Evolutionary conservation across 441 rosid genomes (phyloP), one percentile per base, ranked within the genome.

Genomic region (Bruguiera hainesii): DNA sequence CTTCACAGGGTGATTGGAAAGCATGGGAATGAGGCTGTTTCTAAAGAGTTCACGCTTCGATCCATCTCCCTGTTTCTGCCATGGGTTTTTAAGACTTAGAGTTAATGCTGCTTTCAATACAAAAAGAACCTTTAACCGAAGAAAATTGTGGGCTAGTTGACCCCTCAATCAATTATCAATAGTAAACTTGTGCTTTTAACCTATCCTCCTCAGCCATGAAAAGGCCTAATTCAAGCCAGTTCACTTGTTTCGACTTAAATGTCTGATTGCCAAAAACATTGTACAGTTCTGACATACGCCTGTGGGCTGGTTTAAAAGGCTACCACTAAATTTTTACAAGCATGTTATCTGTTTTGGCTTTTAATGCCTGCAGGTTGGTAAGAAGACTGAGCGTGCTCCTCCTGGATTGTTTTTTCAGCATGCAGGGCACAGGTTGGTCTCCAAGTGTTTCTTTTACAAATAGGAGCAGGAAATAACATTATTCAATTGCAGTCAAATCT

Each of bases 351-450:
- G 18, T 23, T 64, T 21, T 50, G 46, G 28, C 31, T 39, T 37
- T 63, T 16, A 26, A 29, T 23, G 52, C 10, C 57, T 73, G 61
- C 87, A 96, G 99, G 85, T 96, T 29, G 89, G 92, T 74, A 88
- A 86, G 82, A 88, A 81, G 80, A 71, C 76, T 61, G 97, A 89
- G 56, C 81, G 72, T 28, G 81, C 82, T 73, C 97, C 99, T 28
- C 82, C 93, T 19, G 99, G 99, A 59, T 85, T 96, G 67, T 96
- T 96, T 81, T 96, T 96, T 84, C 98, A 85, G 84, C 99, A 95
- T 79, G 95, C 97, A 66, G 99, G 99, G 70, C 99, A 95, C 83
- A 90, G 99, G 98, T 90, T 61, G 13, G 66, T 48, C 50, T 18
- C 53, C n/a, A 5, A 55, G 35, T 10, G 37, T 46, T 15, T 3